These are phyloP conservation scores for Leishmania mexicana DNA, from an alignment of 208 protist genomes.

Conservation along the genomic window DNA sequence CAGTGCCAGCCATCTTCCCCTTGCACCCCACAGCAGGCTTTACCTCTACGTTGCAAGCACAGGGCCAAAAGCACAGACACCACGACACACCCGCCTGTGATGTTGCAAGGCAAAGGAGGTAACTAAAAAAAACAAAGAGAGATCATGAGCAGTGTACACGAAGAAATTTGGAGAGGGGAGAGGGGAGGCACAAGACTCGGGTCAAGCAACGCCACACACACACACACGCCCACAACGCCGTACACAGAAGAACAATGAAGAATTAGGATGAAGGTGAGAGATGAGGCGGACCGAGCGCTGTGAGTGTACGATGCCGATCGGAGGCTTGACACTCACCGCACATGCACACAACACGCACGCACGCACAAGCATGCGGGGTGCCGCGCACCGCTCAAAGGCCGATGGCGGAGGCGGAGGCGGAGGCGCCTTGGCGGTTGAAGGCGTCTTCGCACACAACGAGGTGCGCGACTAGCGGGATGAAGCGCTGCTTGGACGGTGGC, in stretches of 20 bases:
- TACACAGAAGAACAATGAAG: background rate
- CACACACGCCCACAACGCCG: background rate
- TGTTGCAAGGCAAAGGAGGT: background rate
- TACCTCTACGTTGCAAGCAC: background rate
- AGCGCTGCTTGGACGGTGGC: conserved; percentile 70
- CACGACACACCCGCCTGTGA: background rate
- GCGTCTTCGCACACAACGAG: conserved; percentile 87
- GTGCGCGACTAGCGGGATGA: conserved; percentile 82
- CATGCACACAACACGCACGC: background rate
- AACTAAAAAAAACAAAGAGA: background rate
- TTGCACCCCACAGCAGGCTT: background rate
- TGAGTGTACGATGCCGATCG: background rate
- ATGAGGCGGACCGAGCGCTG: background rate
- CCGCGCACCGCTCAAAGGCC: background rate
- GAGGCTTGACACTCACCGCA: background rate
- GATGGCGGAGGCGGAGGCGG: background rate
- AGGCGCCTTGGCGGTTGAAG: conserved; percentile 71
- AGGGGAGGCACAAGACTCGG: background rate
- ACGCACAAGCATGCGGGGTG: background rate
- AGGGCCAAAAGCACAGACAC: background rate
- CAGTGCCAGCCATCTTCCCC: background rate
- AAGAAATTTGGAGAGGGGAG: background rate
- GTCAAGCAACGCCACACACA: background rate
- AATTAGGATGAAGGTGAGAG: background rate
- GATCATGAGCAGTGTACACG: background rate